These are phyloP conservation scores for Kazachstania africana DNA, from an alignment of 805 yeast genomes.

Conservation along the genomic window DNA sequence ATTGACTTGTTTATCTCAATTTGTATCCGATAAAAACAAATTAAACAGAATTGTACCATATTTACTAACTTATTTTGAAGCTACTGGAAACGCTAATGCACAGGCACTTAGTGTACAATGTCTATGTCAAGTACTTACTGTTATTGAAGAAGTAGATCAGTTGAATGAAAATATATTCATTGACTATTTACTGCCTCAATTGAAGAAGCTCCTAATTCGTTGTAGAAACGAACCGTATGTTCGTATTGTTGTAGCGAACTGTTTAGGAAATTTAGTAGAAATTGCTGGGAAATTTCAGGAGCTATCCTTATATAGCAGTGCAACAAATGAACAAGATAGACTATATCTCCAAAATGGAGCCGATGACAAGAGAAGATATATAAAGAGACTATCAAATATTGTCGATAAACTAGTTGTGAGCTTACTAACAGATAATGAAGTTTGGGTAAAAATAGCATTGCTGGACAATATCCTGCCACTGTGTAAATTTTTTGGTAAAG, in stretches of 20 bases:
- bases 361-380: conserved; percentile 13
- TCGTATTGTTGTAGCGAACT: conserved; percentile 56
- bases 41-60: conserved; percentile 80
- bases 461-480: conserved; percentile 62
- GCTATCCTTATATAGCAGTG: conserved; percentile 32
- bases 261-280: conserved; percentile 61
- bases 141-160: conserved; percentile 57
- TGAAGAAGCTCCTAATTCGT: conserved; percentile 34
- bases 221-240: conserved; percentile 34
- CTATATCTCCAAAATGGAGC: conserved; percentile 10
- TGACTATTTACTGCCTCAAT: conserved; percentile 70
- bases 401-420: conserved; percentile 57
- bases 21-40: conserved; percentile 70
- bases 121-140: conserved; percentile 52
- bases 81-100: conserved; percentile 55
- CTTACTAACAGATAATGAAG: conserved; percentile 56
- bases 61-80: conserved; percentile 49
- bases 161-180: conserved; percentile 68
- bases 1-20: conserved; percentile 63
- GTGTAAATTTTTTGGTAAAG: conserved; percentile 75
- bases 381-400: conserved; percentile 19
- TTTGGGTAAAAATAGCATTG: conserved; percentile 58
- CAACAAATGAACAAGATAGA: conserved; percentile 10
- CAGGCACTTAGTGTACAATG: conserved; percentile 54
- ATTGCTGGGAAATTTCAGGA: conserved; percentile 54